Percentiles rank a stretch among this genome's conserved stretches.
Evolutionary conservation across 345 rosid genomes (phyloP).

Genomic region (Aquilaria sinensis): DNA sequence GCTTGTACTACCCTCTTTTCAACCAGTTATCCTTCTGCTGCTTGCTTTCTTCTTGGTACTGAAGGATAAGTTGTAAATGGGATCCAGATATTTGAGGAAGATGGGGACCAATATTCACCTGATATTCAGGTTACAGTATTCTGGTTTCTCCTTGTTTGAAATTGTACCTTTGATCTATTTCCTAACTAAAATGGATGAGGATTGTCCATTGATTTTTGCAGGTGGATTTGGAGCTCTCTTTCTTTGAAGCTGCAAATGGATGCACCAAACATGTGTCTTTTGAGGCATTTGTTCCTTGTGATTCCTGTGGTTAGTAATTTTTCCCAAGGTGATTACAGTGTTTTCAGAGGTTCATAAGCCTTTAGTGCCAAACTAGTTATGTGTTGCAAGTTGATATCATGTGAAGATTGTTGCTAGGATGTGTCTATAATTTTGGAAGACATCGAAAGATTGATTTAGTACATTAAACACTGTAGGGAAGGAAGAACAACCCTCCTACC

Average conservation of each 20-base stretch:
- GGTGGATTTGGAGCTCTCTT: conserved; percentile 71
- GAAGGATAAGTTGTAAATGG: conserved; percentile 3
- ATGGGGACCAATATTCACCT: conserved; percentile 39
- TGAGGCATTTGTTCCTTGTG: conserved; percentile 74
- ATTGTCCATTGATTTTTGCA: conserved; percentile 14
- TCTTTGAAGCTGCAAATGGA: conserved; percentile 80
- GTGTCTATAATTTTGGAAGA: too few species aligned
- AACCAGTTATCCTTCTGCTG: conserved; percentile 3
- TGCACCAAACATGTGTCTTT: conserved; percentile 73
- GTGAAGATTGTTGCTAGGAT: too few species aligned
- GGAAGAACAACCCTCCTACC: too few species aligned
- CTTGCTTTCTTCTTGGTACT: background rate
- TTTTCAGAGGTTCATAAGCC: too few species aligned
- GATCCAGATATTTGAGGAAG: conserved; percentile 70
- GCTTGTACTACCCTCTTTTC: background rate
- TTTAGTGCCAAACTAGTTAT: too few species aligned
- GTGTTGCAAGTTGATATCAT: too few species aligned
- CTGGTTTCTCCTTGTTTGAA: conserved; percentile 8
- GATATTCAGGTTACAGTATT: conserved; percentile 58
- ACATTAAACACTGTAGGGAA: too few species aligned
- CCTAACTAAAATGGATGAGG: conserved; percentile 16
- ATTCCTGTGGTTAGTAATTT: conserved; percentile 65
- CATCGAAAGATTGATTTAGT: too few species aligned
- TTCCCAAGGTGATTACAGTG: too few species aligned
- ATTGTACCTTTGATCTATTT: conserved; percentile 8